Evolutionary conservation across 2,329 filamentous ascomycete species (phyloP).

Genomic region (Cladosporium sp.): DNA sequence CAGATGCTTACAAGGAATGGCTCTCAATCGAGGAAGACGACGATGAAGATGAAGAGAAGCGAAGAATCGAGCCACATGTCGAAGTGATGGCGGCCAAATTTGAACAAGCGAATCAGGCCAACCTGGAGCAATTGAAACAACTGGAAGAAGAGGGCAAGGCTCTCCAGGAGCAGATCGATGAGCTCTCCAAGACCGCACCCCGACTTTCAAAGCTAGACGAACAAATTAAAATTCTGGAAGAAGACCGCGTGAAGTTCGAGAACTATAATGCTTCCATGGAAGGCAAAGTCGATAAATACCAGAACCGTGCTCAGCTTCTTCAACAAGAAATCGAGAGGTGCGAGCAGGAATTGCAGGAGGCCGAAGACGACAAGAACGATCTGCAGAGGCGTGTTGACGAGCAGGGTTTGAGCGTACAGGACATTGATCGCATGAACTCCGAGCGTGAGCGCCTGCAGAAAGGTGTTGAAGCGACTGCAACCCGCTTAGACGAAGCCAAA

Average conservation of each 20-base stretch:
- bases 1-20: constrained; percentile 89
- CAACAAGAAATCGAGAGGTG: constrained; percentile 82
- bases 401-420: constrained; percentile 92
- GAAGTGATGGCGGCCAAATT: constrained; percentile 85
- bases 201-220: constrained; percentile 81
- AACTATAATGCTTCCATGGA: constrained; percentile 85
- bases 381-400: constrained; percentile 85
- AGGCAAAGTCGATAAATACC: constrained; percentile 84
- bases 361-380: constrained; percentile 73
- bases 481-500: constrained; percentile 79
- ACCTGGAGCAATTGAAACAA: constrained; percentile 75
- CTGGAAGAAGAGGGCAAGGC: constrained; percentile 82
- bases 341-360: constrained; percentile 67
- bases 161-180: constrained; percentile 79
- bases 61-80: constrained; percentile 75
- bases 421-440: constrained; percentile 98
- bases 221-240: constrained; percentile 87
- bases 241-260: constrained; percentile 92
- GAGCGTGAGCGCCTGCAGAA: constrained; percentile 92
- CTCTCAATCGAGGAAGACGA: constrained; percentile 75
- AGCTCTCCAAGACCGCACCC: constrained; percentile 80
- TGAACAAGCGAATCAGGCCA: constrained; percentile 76
- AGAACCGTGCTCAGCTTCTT: constrained; percentile 73
- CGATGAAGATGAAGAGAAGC: constrained; percentile 78
- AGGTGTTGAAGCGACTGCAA: constrained; percentile 71